Evolutionary conservation across 805 yeast species (phyloP), one percentile per base, ranked within the genome.

Genomic region (Kodamaea sagamina): DNA sequence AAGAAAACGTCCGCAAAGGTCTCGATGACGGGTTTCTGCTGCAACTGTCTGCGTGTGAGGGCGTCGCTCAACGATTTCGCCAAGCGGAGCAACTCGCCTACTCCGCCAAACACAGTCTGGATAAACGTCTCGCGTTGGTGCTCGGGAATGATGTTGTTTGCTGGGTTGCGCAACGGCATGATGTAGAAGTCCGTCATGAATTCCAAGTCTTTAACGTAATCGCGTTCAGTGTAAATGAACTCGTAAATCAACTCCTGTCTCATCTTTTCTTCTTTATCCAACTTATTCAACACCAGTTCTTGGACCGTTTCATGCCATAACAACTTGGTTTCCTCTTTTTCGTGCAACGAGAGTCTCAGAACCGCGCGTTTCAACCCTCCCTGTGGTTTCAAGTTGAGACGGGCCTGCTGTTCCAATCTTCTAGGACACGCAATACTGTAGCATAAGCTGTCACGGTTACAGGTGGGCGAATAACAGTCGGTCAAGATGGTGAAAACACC

Each of bases 351-450:
- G 9, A 82, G 65, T 41, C 82, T 74, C 6, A 84, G 77, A 32
- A 84, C 90, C 10, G 92, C 86, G 38, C 95, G 71, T 47, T 81
- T 77, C 53, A 92, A 72, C 0, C 92, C 95, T 34, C 95, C 93
- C 55, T 86, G 85, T 2, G 93, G 88, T 60, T 87, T 87, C 80
- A 88, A 75, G 54, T 90, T 89, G 40, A 88, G 75, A 47, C 98
- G 75, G 3, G 96, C 96, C 59, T 92, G 98, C 63, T 93, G 98
- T 64, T 92, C 98, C 39, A 93, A 71, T 49, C 98, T 77, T 52
- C 97, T 78, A 11, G 99, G 99, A 67, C 99, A 93, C 9, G 97
- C 95, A 53, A 93, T 90, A 32, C 96, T 86, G 65, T 93, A 93
- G 65, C 99, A 93, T 29, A 92, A 69, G 25, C 79, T 73, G 55